Conservation (phyloP, 179 eudicot genomes). For the Amaranthus tricolor region DNA sequence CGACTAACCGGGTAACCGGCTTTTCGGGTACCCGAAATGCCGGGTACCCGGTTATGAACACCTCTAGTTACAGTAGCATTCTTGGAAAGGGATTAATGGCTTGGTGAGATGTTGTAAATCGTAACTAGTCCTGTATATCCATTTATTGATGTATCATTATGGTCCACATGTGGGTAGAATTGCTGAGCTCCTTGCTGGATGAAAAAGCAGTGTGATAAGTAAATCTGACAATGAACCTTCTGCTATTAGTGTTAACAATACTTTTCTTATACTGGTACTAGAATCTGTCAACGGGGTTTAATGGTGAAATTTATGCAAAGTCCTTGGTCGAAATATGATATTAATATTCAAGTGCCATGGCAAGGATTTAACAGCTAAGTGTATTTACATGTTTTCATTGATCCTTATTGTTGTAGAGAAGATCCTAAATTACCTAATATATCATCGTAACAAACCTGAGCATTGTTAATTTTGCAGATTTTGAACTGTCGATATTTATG, state of each 20-base stretch:
- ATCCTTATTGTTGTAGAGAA: not conserved
- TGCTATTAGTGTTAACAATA: not conserved
- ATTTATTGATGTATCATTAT: not conserved
- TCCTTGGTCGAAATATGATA: not conserved
- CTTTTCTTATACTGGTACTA: not conserved
- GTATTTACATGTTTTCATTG: not conserved
- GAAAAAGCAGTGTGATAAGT: not conserved
- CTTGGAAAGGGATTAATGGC: too few relatives aligned
- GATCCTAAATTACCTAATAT: not conserved
- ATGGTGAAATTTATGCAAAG: not conserved
- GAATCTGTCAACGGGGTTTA: not conserved
- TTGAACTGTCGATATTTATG: not conserved
- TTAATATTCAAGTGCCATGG: not conserved
- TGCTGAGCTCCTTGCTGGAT: not conserved
- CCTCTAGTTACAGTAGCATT: too few relatives aligned
- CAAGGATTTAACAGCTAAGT: not conserved
- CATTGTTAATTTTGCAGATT: not conserved
- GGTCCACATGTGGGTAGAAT: not conserved
- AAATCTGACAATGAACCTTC: not conserved
- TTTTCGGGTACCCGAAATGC: too few relatives aligned
- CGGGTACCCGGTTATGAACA: too few relatives aligned
- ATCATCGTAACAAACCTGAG: not conserved
- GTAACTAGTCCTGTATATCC: too few relatives aligned
- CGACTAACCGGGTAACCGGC: too few relatives aligned
- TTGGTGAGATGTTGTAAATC: too few relatives aligned